Conservation (phyloP, 345 rosid species). For the Eucalyptus pauciflora region DNA sequence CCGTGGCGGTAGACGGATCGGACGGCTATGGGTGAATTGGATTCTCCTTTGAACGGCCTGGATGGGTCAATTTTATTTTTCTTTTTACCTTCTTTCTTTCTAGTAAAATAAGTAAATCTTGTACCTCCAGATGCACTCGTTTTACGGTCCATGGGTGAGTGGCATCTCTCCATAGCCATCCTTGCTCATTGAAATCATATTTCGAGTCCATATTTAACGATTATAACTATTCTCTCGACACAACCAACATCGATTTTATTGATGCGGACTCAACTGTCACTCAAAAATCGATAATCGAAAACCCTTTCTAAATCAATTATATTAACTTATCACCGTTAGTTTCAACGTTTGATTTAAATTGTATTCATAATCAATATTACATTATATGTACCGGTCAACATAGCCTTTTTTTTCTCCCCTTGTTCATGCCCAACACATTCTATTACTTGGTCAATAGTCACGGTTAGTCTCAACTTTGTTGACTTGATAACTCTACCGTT, state of each 20-base stretch:
- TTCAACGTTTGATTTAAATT: fast-evolving
- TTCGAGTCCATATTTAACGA: too few relatives aligned
- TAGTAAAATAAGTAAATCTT: too few relatives aligned
- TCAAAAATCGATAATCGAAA: fast-evolving
- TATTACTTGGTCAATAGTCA: too few relatives aligned
- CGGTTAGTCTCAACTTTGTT: fast-evolving
- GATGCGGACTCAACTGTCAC: fast-evolving
- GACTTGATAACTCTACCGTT: not conserved
- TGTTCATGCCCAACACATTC: fast-evolving
- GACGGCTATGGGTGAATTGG: not conserved
- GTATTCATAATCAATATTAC: fast-evolving
- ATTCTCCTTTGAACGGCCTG: not conserved
- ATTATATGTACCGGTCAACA: fast-evolving
- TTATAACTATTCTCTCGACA: fast-evolving
- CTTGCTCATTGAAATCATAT: too few relatives aligned
- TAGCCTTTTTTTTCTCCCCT: fast-evolving
- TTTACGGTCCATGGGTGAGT: too few relatives aligned
- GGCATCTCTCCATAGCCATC: fast-evolving
- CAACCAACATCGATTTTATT: fast-evolving
- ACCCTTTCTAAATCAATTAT: fast-evolving
- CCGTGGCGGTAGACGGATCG: not conserved
- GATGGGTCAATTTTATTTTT: not conserved
- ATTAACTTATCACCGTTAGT: fast-evolving
- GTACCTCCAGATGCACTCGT: fast-evolving
- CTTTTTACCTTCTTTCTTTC: not conserved